These are phyloP conservation scores for Abelmoschus esculentus DNA, from an alignment of 345 rosid species.

Conservation along the genomic window DNA sequence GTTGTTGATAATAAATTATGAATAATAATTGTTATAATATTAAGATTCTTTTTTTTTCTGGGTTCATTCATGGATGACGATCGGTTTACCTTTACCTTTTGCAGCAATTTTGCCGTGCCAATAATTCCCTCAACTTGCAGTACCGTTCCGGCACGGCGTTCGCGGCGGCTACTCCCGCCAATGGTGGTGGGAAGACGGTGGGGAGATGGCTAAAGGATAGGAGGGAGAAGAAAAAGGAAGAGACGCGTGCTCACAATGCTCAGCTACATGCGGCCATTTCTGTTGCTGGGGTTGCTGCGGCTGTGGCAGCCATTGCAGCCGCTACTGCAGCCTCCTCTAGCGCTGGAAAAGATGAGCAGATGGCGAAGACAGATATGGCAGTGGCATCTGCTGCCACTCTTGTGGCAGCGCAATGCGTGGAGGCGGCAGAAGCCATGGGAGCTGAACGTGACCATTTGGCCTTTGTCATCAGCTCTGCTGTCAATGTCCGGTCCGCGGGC, in stretches of 20 bases:
- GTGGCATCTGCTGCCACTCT: constrained; percentile 85
- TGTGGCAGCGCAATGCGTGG: constrained; percentile 86
- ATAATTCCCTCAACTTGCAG: no score
- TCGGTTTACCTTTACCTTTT: not conserved
- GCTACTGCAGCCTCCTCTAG: constrained; percentile 55
- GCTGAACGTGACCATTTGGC: constrained; percentile 82
- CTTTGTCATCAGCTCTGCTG: constrained; percentile 72
- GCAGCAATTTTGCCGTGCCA: constrained; percentile 46
- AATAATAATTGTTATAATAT: not conserved
- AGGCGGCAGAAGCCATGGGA: constrained; percentile 84
- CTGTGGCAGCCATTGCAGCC: constrained; percentile 79
- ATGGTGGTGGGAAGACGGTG: constrained; percentile 60
- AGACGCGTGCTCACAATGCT: constrained; percentile 68
- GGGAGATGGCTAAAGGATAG: constrained; percentile 43
- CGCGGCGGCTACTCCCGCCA: not conserved
- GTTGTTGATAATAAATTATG: not conserved
- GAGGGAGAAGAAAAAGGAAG: constrained; percentile 78
- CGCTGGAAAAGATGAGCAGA: constrained; percentile 34
- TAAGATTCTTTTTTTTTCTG: not conserved
- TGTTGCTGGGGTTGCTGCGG: constrained; percentile 77
- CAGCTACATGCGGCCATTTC: constrained; percentile 78
- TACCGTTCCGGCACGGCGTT: no score
- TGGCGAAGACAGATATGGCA: constrained; percentile 70
- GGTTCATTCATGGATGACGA: not conserved
- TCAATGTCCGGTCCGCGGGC: constrained; percentile 70